phyloP scores from a whole-genome alignment of 139 green algal genomes.

The Spirogloea muscicola region DNA sequence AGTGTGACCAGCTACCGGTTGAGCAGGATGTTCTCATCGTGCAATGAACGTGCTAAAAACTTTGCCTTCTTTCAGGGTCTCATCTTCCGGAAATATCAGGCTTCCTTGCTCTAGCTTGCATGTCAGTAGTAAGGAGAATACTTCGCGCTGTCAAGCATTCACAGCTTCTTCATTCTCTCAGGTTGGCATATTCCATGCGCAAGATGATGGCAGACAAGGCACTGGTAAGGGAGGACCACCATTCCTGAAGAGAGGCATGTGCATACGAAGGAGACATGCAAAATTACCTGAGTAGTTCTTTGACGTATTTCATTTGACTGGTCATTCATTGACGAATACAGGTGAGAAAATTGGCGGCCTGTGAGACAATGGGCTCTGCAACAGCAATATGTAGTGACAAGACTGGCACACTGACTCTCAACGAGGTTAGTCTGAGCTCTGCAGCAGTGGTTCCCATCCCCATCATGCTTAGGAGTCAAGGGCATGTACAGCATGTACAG shows the following conservation, averaged over 20 bases:
- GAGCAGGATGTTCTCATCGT: too few species aligned
- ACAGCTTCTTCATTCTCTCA: not conserved
- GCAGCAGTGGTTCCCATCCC: too few species aligned
- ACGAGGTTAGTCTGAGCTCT: too few species aligned
- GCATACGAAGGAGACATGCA: not conserved
- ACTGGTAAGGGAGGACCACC: too few species aligned
- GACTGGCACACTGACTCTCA: constrained; percentile 92
- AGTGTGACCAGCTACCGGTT: not conserved
- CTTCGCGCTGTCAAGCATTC: not conserved
- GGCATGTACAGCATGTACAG: too few species aligned
- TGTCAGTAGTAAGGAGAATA: too few species aligned
- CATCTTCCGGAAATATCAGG: not conserved
- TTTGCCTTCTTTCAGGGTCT: not conserved
- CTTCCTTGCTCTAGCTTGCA: not conserved
- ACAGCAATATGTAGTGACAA: constrained; percentile 97
- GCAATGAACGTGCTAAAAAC: too few species aligned
- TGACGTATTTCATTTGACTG: not conserved
- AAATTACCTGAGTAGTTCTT: not conserved
- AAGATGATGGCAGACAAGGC: constrained; percentile 98
- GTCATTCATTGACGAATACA: too few species aligned
- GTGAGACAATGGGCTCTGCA: constrained; percentile 96
- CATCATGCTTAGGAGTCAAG: too few species aligned
- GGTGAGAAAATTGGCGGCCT: constrained; percentile 72
- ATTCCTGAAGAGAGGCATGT: not conserved
- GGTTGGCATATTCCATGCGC: constrained; percentile 70